These are phyloP conservation scores for Neolentinus lepideus DNA, from an alignment of 1,284 basidiomycete genomes.

Conservation along the genomic window DNA sequence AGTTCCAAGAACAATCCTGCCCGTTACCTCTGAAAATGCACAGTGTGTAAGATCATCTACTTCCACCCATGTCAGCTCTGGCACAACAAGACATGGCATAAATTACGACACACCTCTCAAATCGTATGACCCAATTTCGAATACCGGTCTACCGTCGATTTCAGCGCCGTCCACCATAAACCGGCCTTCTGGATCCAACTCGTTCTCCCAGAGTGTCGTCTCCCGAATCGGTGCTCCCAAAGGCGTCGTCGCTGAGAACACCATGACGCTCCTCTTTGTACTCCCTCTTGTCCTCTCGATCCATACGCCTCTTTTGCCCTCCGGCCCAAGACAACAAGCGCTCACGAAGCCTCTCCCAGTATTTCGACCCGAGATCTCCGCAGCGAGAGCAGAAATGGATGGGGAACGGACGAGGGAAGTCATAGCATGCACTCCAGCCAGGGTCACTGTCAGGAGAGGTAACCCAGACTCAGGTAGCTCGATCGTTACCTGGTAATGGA, in stretches of 20 bases:
- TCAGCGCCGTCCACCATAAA: slow-evolving; percentile 8
- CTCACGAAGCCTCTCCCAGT: slow-evolving; percentile 32
- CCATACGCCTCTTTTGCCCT: slow-evolving; percentile 43
- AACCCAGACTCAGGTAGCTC: slow-evolving; percentile 7
- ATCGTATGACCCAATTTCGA: slow-evolving; percentile 37
- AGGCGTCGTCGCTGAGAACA: slow-evolving; percentile 17
- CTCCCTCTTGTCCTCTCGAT: slow-evolving; percentile 35
- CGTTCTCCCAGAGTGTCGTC: too few species aligned
- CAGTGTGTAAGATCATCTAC: slow-evolving; percentile 41
- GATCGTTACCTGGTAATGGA: slow-evolving; percentile 26
- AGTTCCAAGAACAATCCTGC: slow-evolving; percentile 36
- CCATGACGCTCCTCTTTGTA: slow-evolving; percentile 29
- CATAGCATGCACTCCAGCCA: slow-evolving; percentile 21
- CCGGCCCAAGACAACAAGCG: slow-evolving; percentile 34
- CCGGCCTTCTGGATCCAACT: too few species aligned
- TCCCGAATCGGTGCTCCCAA: too few species aligned
- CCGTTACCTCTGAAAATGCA: slow-evolving; percentile 38
- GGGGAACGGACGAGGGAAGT: slow-evolving; percentile 3
- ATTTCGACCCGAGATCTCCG: not conserved
- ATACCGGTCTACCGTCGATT: slow-evolving; percentile 29
- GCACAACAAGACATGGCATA: not conserved
- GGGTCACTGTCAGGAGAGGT: slow-evolving; percentile 16
- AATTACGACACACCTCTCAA: slow-evolving; percentile 32
- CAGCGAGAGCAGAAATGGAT: not conserved
- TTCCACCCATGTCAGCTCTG: not conserved